phyloP scores from a whole-genome alignment of 257 asterid genomes.

The Nicotiana obtusifolia region DNA sequence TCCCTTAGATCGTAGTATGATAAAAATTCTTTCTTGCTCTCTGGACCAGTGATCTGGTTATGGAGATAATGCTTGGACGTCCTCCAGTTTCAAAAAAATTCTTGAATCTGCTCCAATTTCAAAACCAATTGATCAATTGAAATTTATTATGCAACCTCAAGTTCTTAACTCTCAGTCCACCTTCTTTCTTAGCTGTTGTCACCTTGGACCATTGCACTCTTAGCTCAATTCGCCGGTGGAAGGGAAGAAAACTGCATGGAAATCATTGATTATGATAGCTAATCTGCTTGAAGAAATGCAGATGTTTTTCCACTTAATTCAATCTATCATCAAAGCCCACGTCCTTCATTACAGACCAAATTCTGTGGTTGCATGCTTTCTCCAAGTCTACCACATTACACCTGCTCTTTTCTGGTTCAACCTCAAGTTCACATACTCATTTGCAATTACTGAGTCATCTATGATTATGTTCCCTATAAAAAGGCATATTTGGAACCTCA shows the following conservation, averaged over 20 bases:
- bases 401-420: background rate
- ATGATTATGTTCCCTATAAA: background rate
- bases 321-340: background rate
- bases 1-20: too few species aligned
- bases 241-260: background rate
- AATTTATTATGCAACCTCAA: too few species aligned
- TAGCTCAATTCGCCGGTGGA: background rate
- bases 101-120: too few species aligned
- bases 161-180: too few species aligned
- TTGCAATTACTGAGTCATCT: conserved; percentile 2
- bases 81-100: too few species aligned
- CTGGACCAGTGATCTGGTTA: too few species aligned
- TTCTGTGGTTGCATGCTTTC: background rate
- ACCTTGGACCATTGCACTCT: background rate
- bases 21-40: too few species aligned
- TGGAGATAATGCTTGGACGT: too few species aligned
- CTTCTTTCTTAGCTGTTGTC: too few species aligned
- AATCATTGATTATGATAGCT: background rate
- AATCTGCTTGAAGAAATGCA: background rate
- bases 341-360: background rate
- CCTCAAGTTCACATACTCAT: background rate
- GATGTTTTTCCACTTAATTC: background rate
- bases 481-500: background rate
- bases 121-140: too few species aligned
- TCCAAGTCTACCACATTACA: background rate